Evolutionary conservation across 2,329 filamentous ascomycete species (phyloP).

Genomic region (Colletotrichum spinosum): DNA sequence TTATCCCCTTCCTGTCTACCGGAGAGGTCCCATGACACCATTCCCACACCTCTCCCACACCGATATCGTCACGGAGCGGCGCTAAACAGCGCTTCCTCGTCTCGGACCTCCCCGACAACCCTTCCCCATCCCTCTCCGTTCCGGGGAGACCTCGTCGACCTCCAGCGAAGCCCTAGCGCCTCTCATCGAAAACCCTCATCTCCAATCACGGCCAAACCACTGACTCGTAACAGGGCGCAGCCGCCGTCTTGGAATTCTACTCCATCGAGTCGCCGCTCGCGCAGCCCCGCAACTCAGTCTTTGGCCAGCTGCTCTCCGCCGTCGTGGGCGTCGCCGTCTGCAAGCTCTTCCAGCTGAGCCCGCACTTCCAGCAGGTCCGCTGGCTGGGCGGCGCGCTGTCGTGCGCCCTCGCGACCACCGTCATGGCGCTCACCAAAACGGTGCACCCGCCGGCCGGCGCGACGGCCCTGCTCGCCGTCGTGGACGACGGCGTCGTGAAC

Average conservation of each 20-base stretch:
- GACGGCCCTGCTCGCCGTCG: slow-evolving; percentile 76
- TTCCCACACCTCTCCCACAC: slow-evolving; percentile 34
- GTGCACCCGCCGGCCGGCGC: slow-evolving; percentile 81
- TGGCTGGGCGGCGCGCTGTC: slow-evolving; percentile 75
- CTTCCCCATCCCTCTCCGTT: neutral
- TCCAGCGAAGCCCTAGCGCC: neutral
- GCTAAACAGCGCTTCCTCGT: neutral
- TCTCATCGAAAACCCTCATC: slow-evolving; percentile 13
- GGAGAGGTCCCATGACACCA: neutral
- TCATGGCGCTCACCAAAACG: slow-evolving; percentile 79
- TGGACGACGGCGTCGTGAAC: slow-evolving; percentile 62
- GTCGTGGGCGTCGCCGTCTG: slow-evolving; percentile 70
- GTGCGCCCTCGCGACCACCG: slow-evolving; percentile 70
- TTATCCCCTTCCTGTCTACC: neutral
- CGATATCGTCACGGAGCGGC: slow-evolving; percentile 1
- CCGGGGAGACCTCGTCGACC: neutral
- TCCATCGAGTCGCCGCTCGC: slow-evolving; percentile 78
- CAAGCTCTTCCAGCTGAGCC: slow-evolving; percentile 71
- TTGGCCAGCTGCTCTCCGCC: slow-evolving; percentile 74
- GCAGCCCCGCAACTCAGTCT: slow-evolving; percentile 76
- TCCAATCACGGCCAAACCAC: slow-evolving; percentile 14
- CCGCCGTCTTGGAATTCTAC: slow-evolving; percentile 81
- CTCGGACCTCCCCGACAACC: slow-evolving; percentile 5
- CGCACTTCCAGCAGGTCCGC: slow-evolving; percentile 61
- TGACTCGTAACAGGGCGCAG: slow-evolving; percentile 67